Evolutionary conservation across 2,329 filamentous ascomycete species (phyloP), one percentile per base, ranked within the genome.

Genomic region (Verticillium albo-atrum): DNA sequence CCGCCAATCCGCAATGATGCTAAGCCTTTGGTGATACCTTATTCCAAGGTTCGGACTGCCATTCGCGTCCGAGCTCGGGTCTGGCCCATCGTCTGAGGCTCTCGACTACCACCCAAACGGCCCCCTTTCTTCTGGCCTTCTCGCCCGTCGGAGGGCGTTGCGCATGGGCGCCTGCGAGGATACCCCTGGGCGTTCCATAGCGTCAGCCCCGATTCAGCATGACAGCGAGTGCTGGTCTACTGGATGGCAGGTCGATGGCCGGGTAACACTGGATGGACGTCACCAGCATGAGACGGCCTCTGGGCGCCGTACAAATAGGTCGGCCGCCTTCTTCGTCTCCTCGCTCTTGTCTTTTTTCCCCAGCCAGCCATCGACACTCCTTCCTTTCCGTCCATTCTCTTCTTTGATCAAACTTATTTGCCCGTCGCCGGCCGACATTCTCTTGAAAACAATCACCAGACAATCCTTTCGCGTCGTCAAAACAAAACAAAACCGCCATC

Each of bases 361-460:
- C 32, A 57, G 52, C 54, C 56, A 57, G 54, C 37, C 53, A 56
- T 61, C 60, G 30, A 58, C 59, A 55, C 59, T 66, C 55, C 58
- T 55, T 60, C 54, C 51, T 63, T 58, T 58, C 26, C 61, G 62
- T 62, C 59, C 62, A 26, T 66, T 63, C 65, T 63, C 60, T 66
- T 65, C 66, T 63, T 64, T 65, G 69, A 68, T 61, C 66, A 67
- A 62, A 70, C 63, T 66, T 63, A 70, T 68, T 68, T 73, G 70
- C 73, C 75, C 69, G 79, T 82, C 80, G 80, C 80, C 78, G 80
- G 80, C 69, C 80, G 80, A 82, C 80, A 68, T 71, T 71, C 63
- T 55, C 70, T 72, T 67, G 59, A 60, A 35, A 23, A 47, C 12
- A 17, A 28, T 25, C 5, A 35, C 15, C 54, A 56, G 35, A 30